A percentile compares a stretch with the other conserved stretches of the same genome.
phyloP scores from a whole-genome alignment of 139 green algal species.

The Trebouxia sp. region DNA sequence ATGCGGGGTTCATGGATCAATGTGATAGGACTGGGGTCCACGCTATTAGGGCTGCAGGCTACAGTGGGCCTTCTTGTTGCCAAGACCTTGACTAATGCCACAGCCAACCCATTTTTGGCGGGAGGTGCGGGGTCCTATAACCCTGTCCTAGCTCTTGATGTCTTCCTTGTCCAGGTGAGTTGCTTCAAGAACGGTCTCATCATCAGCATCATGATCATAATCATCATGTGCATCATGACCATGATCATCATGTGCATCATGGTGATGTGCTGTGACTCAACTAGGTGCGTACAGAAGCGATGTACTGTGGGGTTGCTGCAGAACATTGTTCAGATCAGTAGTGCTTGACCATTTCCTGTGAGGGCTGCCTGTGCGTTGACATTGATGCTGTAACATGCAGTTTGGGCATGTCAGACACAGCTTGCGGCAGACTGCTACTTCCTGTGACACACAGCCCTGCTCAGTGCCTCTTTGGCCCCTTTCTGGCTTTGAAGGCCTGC shows the following conservation, averaged over 20 bases:
- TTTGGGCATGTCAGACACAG: too few relatives aligned
- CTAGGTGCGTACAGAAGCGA: too few relatives aligned
- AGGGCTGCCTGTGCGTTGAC: too few relatives aligned
- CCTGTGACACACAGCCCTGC: neutral
- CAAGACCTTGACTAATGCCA: slow-evolving; percentile 94
- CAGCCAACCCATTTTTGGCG: slow-evolving; percentile 87
- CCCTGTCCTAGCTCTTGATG: slow-evolving; percentile 96
- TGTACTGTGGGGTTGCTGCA: too few relatives aligned
- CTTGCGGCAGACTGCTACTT: too few relatives aligned
- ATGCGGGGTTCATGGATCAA: slow-evolving; percentile 81
- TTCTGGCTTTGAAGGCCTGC: neutral
- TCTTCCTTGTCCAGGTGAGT: slow-evolving; percentile 95
- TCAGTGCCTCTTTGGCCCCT: neutral
- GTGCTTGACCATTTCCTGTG: too few relatives aligned
- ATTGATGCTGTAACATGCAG: too few relatives aligned
- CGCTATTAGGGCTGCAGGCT: slow-evolving; percentile 56
- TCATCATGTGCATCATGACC: too few relatives aligned
- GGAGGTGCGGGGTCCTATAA: slow-evolving; percentile 74
- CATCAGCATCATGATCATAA: neutral
- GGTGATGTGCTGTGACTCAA: too few relatives aligned
- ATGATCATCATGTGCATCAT: too few relatives aligned
- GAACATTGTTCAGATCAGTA: too few relatives aligned
- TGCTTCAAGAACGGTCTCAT: neutral
- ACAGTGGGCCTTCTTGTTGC: slow-evolving; percentile 94
- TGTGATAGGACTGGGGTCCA: slow-evolving; percentile 6